Base-by-base conservation (phyloP, 2,329 filamentous ascomycete genomes). In the Alternaria ethzedia region DNA sequence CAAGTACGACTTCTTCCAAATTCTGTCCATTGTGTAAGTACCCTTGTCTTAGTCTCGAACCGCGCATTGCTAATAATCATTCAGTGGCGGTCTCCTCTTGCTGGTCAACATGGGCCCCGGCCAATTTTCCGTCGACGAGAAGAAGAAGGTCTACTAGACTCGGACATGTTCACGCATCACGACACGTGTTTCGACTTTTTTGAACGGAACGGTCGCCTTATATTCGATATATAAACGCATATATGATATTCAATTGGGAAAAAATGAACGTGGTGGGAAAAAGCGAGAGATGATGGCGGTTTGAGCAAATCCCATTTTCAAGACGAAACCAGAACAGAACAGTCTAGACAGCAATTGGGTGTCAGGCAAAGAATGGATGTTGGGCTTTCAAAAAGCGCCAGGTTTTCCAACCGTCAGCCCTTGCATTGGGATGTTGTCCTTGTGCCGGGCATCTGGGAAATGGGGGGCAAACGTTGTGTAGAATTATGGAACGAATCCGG, bases 1-100 rank as follows among this genome's bases (percentile, higher is more conserved):
- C 86, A 99, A 99, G 85, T 99, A 99, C 88, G 96, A 99, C 82
- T 99, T 99, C 87, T 99, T 99, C 90, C 96, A 99, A 86, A 97
- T 98, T 75, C 87, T 99, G 59, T 99, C 96, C 56, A 99, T 99
- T 80, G 95, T 98, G 87, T 89, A 87, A 81, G 87, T 84, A 15
- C 13, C 44, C 36, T n/a, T n/a, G n/a, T n/a, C n/a, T n/a, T n/a
- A n/a, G n/a, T 32, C 11, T 10, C 30, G 3, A 7, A 13, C 5
- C 9, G 32, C 32, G 30, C 43, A 43, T 13, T 44, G 60, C 74
- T 78, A 74, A 77, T 55, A 44, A 57, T 12, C 6, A 54, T 46
- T 15, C 64, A 89, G 88, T 70, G 96, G 96, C 69, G 96, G 96
- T 81, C 92, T 99, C 61, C 87, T 99, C 62, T 90, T 99, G 70